Percentiles rank a stretch among this genome's conserved stretches.
These are phyloP conservation scores for Leccinum subgranulosum DNA, from an alignment of 768 basidiomycete species.

Conservation along the genomic window DNA sequence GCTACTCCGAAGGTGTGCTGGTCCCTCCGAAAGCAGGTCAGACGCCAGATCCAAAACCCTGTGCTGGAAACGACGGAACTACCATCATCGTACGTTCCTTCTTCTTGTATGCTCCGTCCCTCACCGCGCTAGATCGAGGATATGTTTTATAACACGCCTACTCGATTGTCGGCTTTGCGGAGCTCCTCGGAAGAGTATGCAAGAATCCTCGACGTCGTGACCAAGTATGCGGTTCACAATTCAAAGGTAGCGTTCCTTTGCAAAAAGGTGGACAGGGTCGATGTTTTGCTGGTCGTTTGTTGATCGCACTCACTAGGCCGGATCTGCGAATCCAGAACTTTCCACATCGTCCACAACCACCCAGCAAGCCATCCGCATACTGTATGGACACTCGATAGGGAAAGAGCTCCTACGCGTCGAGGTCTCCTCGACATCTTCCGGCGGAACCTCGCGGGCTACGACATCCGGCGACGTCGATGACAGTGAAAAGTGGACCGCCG, in stretches of 20 bases:
- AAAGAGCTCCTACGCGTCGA: slow-evolving; percentile 63
- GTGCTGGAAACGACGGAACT: slow-evolving; percentile 94
- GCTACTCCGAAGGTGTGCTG: slow-evolving; percentile 76
- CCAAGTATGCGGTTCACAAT: slow-evolving; percentile 93
- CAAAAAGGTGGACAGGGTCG: slow-evolving; percentile 66
- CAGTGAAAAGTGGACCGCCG: slow-evolving; percentile 62
- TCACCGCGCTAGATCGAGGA: slow-evolving; percentile 76
- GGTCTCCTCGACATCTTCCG: slow-evolving; percentile 29
- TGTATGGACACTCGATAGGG: slow-evolving; percentile 80
- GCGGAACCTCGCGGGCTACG: slow-evolving; percentile 18
- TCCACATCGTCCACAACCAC: slow-evolving; percentile 71
- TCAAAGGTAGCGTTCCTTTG: slow-evolving; percentile 83
- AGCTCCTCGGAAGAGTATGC: slow-evolving; percentile 88
- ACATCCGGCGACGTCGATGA: slow-evolving; percentile 26
- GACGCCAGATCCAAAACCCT: slow-evolving; percentile 76
- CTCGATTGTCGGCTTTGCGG: slow-evolving; percentile 80
- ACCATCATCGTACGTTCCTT: slow-evolving; percentile 63
- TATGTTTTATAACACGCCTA: slow-evolving; percentile 90
- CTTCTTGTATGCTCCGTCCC: not conserved
- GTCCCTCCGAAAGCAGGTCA: slow-evolving; percentile 68
- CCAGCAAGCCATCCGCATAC: slow-evolving; percentile 66
- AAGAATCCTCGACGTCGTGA: slow-evolving; percentile 86
- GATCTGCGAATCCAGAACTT: slow-evolving; percentile 72
- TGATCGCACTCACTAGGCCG: slow-evolving; percentile 47
- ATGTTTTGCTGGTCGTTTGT: not conserved